Evolutionary conservation across 306 rosid genomes (phyloP), one percentile per base, ranked within the genome.

Genomic region (Geum urbanum): DNA sequence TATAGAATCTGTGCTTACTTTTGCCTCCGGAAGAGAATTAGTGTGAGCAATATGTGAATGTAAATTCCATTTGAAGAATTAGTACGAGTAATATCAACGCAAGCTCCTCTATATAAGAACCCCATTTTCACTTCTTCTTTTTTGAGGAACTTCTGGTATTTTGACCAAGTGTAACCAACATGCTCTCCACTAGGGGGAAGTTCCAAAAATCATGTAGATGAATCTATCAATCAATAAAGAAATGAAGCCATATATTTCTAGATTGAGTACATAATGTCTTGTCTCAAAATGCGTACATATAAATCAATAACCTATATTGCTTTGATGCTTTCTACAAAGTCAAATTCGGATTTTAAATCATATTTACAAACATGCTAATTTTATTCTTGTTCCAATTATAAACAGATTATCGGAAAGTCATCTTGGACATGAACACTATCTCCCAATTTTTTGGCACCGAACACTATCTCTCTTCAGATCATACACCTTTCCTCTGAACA

Each of bases 1-100:
- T 94, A 88, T 61, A 79, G 97, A 2, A 18, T 94, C 5, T 79
- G 85, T 7, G 96, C 97, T 62, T 94, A 88, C 78, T 66, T 85
- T 2, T 90, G 86, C 75, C 90, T 94, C 13, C 92, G 86, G 0
- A 75, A 74, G 77, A 83, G 81, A 79, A 87, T 85, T 69, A 87
- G 77, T 51, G 15, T 75, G 5, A 70, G 68, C 76, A 90, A 73
- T 69, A 22, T 83, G 16, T 85, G 57, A 77, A 39, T 62, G 41
- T 35, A 48, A 27, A 41, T 52, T 63, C 70, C 77, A 27, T 16
- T 32, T 7, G 0, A 37, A 12, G 7, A 14, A 3, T 6, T 41
- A 35, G 2, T 15, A 37, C 3, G 37, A 57, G 0, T 6, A 58
- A 13, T 56, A 20, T 24, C 8, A 3, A 50, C 6, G 40, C 12